These are phyloP conservation scores for Pseudisothecium myosuroides DNA, from an alignment of 225 moss, liverwort and hornwort species.

Conservation along the genomic window DNA sequence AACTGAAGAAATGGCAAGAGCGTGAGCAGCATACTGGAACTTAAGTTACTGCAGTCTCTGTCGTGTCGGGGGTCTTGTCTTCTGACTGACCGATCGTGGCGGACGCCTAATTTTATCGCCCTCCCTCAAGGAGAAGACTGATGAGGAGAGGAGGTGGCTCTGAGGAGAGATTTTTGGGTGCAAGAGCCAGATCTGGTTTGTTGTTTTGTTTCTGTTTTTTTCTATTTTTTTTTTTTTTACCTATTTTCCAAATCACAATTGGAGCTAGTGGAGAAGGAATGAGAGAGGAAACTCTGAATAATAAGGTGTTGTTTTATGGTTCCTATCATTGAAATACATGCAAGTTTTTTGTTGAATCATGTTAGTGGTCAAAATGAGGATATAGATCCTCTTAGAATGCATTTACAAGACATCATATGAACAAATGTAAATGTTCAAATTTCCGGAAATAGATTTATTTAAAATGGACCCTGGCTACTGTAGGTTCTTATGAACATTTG, in stretches of 20 bases:
- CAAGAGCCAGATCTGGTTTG: background rate
- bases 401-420: background rate
- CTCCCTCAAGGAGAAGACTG: background rate
- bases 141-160: background rate
- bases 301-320: background rate
- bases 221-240: background rate
- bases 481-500: background rate
- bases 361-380: background rate
- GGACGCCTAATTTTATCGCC: background rate
- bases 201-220: background rate
- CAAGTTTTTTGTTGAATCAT: background rate
- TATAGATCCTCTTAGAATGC: background rate
- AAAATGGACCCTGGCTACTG: too few species aligned
- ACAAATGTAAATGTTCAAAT: background rate
- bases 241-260: background rate
- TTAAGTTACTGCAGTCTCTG: background rate
- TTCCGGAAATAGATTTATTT: too few species aligned
- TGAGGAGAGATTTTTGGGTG: background rate
- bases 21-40: background rate
- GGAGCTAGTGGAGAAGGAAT: background rate
- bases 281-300: background rate
- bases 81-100: background rate
- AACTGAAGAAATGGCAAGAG: background rate
- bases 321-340: too few species aligned
- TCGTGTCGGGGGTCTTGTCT: background rate